Base-by-base conservation (phyloP, 768 basidiomycete species). In the Hygrophoropsis aurantiaca region DNA sequence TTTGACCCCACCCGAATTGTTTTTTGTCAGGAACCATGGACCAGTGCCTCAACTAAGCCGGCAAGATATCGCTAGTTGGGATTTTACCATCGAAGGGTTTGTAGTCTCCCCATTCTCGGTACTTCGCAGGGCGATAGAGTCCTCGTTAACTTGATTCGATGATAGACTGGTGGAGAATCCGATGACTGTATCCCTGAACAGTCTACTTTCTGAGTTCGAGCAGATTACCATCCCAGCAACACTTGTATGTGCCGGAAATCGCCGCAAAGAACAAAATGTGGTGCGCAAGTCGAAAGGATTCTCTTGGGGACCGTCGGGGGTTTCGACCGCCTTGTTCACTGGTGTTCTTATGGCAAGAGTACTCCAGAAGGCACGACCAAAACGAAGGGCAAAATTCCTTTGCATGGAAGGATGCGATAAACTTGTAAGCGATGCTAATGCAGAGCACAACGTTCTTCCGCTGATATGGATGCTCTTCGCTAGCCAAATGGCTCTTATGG, bases 231-330 rank as follows among this genome's bases (percentile, higher is more conserved):
- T 83, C 3, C 83, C 83, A 3, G 70, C 84, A 16, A 84, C 83
- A 0, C 58, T 85, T 10, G 78, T 79, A 3, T 85, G 83, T 51
- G 83, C 83, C 2, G 83, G 83, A 2, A 84, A 84, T 58, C 63
- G 83, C 2, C 66, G 83, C 21, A 84, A 82, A 57, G 82, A 85
- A 54, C 83, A 85, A 57, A 85, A 85, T 53, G 64, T 81, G 38
- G 72, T 82, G 25, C 69, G 68, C 13, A 78, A 83, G 58, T 72
- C 74, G 7, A 69, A 81, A 1, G 81, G 81, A 1, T 82, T 82
- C 53, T 67, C 59, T 16, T 82, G 80, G 80, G 80, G 80, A 7
- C 67, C 77, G 3, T 78, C 64, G 3, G 77, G 72, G 38, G 64
- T 74, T 15, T 74, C 72, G 15, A 83, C 80, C 0, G 79, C 80